Evolutionary conservation across 2,329 filamentous ascomycete species (phyloP).

Genomic region (Aspergillus unguis): DNA sequence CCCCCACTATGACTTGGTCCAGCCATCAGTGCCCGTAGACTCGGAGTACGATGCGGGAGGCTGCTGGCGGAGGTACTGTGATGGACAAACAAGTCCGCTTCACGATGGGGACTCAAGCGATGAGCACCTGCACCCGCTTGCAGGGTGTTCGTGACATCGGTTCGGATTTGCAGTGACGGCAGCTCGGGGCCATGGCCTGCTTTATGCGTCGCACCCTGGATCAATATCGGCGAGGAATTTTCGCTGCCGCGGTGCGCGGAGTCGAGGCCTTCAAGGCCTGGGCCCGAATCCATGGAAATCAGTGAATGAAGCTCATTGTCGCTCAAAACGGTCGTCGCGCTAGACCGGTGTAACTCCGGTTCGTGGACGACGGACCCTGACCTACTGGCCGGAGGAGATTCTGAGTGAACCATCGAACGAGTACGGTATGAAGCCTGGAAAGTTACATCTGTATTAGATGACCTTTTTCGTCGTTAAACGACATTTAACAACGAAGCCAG

Average conservation of each 20-base stretch:
- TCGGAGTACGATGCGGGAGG: conserved; percentile 44
- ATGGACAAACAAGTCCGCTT: conserved; percentile 36
- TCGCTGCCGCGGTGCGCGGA: conserved; percentile 10
- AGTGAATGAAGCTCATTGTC: conserved; percentile 19
- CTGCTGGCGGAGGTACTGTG: conserved; percentile 43
- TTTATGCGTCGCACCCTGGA: conserved; percentile 12
- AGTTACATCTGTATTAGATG: conserved; percentile 5
- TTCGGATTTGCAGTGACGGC: conserved; percentile 36
- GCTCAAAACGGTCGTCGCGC: conserved; percentile 15
- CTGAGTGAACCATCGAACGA: conserved; percentile 25
- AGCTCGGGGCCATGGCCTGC: conserved; percentile 9
- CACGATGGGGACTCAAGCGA: conserved; percentile 29
- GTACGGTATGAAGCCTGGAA: neutral
- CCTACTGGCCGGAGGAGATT: conserved; percentile 24
- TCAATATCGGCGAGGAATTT: conserved; percentile 7
- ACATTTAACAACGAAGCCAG: conserved; percentile 4
- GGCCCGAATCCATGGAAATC: conserved; percentile 14
- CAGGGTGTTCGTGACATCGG: conserved; percentile 28
- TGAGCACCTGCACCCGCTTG: conserved; percentile 10
- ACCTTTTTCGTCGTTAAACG: conserved; percentile 8
- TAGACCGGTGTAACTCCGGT: conserved; percentile 20
- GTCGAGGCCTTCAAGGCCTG: conserved; percentile 11
- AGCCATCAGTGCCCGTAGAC: conserved; percentile 40
- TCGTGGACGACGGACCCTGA: conserved; percentile 19
- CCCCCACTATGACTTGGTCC: conserved; percentile 40